Percentiles rank a stretch among this genome's conserved stretches.
Conservation (phyloP, 805 yeast species). For the Yarrowia alimentaria region DNA sequence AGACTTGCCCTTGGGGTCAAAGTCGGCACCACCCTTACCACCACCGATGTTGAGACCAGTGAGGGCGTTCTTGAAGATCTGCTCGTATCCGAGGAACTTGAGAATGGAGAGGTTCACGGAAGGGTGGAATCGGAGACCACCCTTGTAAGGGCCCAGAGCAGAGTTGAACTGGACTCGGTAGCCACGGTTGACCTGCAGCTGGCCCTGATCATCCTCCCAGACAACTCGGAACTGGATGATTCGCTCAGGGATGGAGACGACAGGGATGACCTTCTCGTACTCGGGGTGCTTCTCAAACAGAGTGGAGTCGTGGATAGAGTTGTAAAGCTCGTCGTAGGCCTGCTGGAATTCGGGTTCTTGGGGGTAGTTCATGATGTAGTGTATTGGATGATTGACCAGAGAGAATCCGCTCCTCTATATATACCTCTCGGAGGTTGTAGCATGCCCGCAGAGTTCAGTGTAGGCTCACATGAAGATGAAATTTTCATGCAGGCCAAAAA, state of each 20-base stretch:
- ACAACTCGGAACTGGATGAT: conserved; percentile 94
- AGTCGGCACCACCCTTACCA: conserved; percentile 99
- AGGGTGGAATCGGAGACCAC: conserved; percentile 98
- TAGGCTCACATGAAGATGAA: conserved; percentile 25
- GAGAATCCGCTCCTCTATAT: conserved; percentile 23
- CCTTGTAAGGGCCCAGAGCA: conserved; percentile 98
- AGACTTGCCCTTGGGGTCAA: conserved; percentile 93
- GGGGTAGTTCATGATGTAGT: conserved; percentile 65
- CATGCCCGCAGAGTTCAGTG: too few relatives aligned
- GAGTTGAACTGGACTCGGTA: conserved; percentile 98
- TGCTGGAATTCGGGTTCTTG: conserved; percentile 98
- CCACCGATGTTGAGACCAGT: conserved; percentile 99
- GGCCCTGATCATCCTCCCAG: conserved; percentile 96
- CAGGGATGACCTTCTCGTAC: conserved; percentile 82
- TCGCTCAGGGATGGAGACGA: conserved; percentile 94
- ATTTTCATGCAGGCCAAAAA: conserved; percentile 23
- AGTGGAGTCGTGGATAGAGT: conserved; percentile 88
- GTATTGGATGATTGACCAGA: neutral
- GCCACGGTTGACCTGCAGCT: conserved; percentile 91
- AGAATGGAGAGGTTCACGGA: conserved; percentile 91
- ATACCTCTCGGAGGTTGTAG: conserved; percentile 23
- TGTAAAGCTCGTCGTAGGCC: conserved; percentile 90
- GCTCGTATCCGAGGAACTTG: conserved; percentile 97
- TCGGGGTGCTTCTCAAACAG: conserved; percentile 86
- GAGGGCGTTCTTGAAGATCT: conserved; percentile 95